Evolutionary conservation across 805 yeast genomes (phyloP).

Genomic region (Metschnikowia dekortorum): DNA sequence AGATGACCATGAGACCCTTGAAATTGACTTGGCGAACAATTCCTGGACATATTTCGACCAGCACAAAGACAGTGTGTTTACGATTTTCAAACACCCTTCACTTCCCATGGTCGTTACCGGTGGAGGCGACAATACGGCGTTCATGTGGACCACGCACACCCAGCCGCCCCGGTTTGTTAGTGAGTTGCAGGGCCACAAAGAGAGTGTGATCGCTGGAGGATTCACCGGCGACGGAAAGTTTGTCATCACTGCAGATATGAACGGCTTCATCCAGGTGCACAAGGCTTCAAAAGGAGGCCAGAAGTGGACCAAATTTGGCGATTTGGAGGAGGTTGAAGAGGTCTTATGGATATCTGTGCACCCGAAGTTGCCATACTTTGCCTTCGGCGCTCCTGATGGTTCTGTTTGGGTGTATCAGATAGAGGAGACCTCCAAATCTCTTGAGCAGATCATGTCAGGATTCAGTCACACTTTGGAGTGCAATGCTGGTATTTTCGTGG

Average conservation of each 20-base stretch:
- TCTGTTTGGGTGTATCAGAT: constrained; percentile 91
- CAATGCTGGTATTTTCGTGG: constrained; percentile 73
- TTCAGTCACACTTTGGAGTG: constrained; percentile 78
- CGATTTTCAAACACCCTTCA: constrained; percentile 77
- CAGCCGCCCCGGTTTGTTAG: constrained; percentile 79
- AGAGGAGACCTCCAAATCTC: constrained; percentile 39
- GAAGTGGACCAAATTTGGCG: constrained; percentile 67
- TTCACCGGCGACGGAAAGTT: constrained; percentile 81
- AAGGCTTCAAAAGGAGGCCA: constrained; percentile 73
- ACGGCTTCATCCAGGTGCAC: constrained; percentile 75
- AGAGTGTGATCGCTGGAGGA: constrained; percentile 79
- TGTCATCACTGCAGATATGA: constrained; percentile 91
- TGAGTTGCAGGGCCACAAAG: constrained; percentile 76
- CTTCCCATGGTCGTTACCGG: constrained; percentile 88
- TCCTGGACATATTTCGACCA: constrained; percentile 85
- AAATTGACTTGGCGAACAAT: constrained; percentile 85
- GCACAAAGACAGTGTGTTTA: constrained; percentile 83
- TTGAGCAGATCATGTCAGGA: constrained; percentile 73
- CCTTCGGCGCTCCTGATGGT: constrained; percentile 90
- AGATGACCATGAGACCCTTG: constrained; percentile 44
- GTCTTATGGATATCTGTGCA: constrained; percentile 79
- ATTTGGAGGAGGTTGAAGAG: constrained; percentile 85
- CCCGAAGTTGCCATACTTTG: constrained; percentile 75
- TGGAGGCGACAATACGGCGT: constrained; percentile 90
- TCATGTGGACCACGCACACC: constrained; percentile 87